Base-by-base conservation (phyloP, 192 early-diverging fungal species). In the Dispira parvispora region DNA sequence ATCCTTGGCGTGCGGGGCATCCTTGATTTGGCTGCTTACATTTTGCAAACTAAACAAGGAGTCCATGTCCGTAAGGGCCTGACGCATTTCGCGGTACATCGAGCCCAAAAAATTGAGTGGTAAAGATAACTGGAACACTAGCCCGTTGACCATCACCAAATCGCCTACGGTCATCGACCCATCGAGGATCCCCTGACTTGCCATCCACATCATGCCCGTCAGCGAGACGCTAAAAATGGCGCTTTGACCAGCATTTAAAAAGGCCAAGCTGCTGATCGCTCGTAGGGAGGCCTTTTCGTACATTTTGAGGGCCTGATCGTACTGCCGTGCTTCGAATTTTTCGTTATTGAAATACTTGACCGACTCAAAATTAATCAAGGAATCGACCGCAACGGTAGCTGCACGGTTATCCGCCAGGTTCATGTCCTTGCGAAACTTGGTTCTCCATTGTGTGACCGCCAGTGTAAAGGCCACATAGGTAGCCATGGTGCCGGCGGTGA, bases 301-400 rank as follows among this genome's bases (percentile, higher is more conserved):
- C 67, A 95, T 89, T 26, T 72, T 71, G 28, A 99, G 75, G 11
- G 92, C 84, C 14, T 77, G 78, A 63, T 96, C 89, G 65, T 99
- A 99, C 67, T 88, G 82, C 26, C 80, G 67, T n/a, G 84, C 74
- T 74, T 99, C 95, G 68, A 88, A 89, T 28, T 78, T 77, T 73
- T 98, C 96, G 66, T 95, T 96, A 65, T 87, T 92, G 70, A 98
- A 94, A 68, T 88, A 84, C 75, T 99, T 97, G 61, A 99, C 96
- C 11, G 94, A 87, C 73, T 99, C 96, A 69, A 90, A 94, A 64
- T 99, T 99, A 62, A 99, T 82, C 46, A 99, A 76, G 27, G 95
- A 92, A 67, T 99, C 96, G 0, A 96, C 92, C 8, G 94, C 92
- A 6, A 85, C 82, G 9, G 90, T 85, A 0, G 96, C 94, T 8